Evolutionary conservation across 2,329 filamentous ascomycete genomes (phyloP).

Genomic region (Dryadomyces quercus-mongolicae): DNA sequence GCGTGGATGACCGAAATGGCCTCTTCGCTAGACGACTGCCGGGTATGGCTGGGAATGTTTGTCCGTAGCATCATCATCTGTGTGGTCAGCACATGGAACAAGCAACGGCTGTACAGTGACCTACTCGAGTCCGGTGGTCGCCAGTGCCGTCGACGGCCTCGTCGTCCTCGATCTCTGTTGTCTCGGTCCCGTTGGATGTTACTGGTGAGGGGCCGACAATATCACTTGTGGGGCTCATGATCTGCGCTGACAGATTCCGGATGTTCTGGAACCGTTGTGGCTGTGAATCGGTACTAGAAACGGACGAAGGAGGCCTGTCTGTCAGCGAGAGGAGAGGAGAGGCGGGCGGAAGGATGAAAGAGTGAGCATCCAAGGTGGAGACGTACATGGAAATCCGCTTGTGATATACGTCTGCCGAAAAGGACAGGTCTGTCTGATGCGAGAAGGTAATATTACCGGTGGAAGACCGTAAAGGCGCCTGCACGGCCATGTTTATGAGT

Average conservation of each 20-base stretch:
- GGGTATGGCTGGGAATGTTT: conserved; percentile 42
- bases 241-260: conserved; percentile 37
- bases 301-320: conserved; percentile 23
- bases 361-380: neutral
- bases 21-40: conserved; percentile 56
- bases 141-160: conserved; percentile 13
- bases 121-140: too few relatives aligned
- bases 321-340: neutral
- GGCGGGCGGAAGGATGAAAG: neutral
- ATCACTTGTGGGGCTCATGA: conserved; percentile 52
- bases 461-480: conserved; percentile 51
- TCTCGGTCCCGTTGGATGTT: conserved; percentile 73
- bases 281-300: conserved; percentile 27
- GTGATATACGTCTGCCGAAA: neutral
- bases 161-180: conserved; percentile 76
- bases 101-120: too few relatives aligned
- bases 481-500: conserved; percentile 38
- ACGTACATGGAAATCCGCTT: conserved; percentile 42
- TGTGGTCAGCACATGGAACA: neutral
- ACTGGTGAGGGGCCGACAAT: conserved; percentile 73
- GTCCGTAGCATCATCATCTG: conserved; percentile 43
- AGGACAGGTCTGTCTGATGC: conserved; percentile 19
- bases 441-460: conserved; percentile 45
- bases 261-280: conserved; percentile 39
- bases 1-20: conserved; percentile 86